Evolutionary conservation across 2,329 filamentous ascomycete genomes (phyloP).

Genomic region (Intubia oerlemansii): DNA sequence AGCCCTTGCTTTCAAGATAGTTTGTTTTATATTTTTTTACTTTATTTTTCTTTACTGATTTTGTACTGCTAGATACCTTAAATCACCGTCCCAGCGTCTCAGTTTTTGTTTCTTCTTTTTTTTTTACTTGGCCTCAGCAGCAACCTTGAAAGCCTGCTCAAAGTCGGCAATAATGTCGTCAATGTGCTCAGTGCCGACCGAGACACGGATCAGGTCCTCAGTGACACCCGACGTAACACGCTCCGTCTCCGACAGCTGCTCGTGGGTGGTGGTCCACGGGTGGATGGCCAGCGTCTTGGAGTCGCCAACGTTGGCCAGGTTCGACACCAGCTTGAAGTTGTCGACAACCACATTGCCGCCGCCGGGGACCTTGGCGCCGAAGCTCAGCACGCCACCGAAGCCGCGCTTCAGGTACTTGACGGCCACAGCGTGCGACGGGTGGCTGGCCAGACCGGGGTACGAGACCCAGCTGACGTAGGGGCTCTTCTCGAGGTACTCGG

Average conservation of each 20-base stretch:
- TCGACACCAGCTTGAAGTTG: constrained; percentile 84
- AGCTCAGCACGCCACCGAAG: constrained; percentile 77
- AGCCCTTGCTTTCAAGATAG: too few relatives aligned
- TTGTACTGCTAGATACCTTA: too few relatives aligned
- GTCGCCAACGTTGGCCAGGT: constrained; percentile 90
- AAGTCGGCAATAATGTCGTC: constrained; percentile 96
- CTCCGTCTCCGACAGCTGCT: constrained; percentile 73
- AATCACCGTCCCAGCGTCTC: too few relatives aligned
- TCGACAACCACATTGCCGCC: constrained; percentile 81
- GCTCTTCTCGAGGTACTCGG: constrained; percentile 65
- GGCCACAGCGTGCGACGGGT: constrained; percentile 57
- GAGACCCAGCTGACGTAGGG: constrained; percentile 80
- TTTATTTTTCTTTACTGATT: too few relatives aligned
- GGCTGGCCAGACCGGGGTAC: constrained; percentile 72
- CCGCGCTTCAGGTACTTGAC: constrained; percentile 75
- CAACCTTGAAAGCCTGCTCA: constrained; percentile 63
- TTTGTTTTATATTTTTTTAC: too few relatives aligned
- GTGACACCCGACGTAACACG: constrained; percentile 63
- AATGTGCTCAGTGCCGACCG: constrained; percentile 88
- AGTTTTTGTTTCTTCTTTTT: too few relatives aligned
- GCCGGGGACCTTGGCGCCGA: constrained; percentile 78
- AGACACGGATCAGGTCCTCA: constrained; percentile 82
- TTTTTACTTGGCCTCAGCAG: constrained; percentile 10
- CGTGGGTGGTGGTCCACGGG: constrained; percentile 87
- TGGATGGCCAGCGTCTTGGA: constrained; percentile 90